Evolutionary conservation across 2,329 filamentous ascomycete genomes (phyloP).

Genomic region (Scedosporium aurantiacum): DNA sequence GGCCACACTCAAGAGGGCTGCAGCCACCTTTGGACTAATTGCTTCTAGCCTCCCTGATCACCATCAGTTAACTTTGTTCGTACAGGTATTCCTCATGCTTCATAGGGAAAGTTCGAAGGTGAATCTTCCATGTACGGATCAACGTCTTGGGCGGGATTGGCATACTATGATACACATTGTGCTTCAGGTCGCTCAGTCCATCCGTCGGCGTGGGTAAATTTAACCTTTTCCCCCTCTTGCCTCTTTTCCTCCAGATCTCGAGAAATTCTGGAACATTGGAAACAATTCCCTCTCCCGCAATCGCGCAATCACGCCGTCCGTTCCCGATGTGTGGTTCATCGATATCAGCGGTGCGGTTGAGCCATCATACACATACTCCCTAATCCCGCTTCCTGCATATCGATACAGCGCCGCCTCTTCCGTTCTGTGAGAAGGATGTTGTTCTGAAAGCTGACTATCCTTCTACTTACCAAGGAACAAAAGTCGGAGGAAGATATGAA

Average conservation of each 20-base stretch:
- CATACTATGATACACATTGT: neutral
- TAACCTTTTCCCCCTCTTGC: neutral
- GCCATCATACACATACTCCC: neutral
- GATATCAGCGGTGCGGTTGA: neutral
- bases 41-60: neutral
- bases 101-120: neutral
- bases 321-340: neutral
- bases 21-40: neutral
- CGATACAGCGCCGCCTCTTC: neutral
- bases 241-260: neutral
- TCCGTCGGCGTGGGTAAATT: neutral
- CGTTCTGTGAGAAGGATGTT: neutral
- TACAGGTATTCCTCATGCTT: too few species aligned
- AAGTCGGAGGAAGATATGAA: neutral
- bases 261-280: neutral
- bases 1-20: neutral
- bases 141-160: neutral
- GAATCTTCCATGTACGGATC: neutral
- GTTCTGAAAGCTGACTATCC: neutral
- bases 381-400: neutral
- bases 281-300: neutral
- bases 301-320: neutral
- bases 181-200: constrained; percentile 2
- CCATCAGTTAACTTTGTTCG: too few species aligned
- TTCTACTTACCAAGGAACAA: neutral